Conservation (phyloP, 1,139 yeast species). For the Yamadazyma taylorii region DNA sequence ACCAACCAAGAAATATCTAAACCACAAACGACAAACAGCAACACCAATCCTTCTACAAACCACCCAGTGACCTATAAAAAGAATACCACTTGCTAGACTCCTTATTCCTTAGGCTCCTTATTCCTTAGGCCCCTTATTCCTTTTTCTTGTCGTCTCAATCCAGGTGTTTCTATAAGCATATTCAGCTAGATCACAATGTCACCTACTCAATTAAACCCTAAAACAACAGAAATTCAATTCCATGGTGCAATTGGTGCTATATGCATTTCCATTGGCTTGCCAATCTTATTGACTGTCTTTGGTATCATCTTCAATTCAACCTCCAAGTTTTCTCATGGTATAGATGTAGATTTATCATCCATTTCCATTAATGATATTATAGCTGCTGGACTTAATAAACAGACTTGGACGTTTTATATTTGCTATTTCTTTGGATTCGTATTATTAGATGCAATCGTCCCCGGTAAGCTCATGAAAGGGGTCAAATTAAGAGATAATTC, state of each 20-base stretch:
- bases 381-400: slow-evolving; percentile 32
- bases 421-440: slow-evolving; percentile 73
- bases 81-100: too few relatives aligned
- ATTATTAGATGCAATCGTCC: slow-evolving; percentile 63
- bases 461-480: slow-evolving; percentile 72
- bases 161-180: too few relatives aligned
- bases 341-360: slow-evolving; percentile 38
- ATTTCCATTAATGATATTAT: slow-evolving; percentile 31
- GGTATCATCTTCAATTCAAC: slow-evolving; percentile 56
- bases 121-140: too few relatives aligned
- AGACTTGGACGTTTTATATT: slow-evolving; percentile 65
- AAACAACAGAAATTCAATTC: slow-evolving; percentile 70
- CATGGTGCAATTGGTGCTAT: slow-evolving; percentile 75
- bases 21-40: too few relatives aligned
- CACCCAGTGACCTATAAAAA: too few relatives aligned
- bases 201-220: slow-evolving; percentile 60
- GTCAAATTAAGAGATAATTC: slow-evolving; percentile 75
- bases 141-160: too few relatives aligned
- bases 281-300: slow-evolving; percentile 58
- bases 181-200: too few relatives aligned
- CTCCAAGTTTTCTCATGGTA: slow-evolving; percentile 52
- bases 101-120: too few relatives aligned
- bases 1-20: too few relatives aligned
- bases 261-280: slow-evolving; percentile 65
- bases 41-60: too few relatives aligned